Percentiles rank a stretch among this genome's conserved stretches.
Conservation (phyloP, 2,329 filamentous ascomycete genomes). For the Escovopsis weberi region DNA sequence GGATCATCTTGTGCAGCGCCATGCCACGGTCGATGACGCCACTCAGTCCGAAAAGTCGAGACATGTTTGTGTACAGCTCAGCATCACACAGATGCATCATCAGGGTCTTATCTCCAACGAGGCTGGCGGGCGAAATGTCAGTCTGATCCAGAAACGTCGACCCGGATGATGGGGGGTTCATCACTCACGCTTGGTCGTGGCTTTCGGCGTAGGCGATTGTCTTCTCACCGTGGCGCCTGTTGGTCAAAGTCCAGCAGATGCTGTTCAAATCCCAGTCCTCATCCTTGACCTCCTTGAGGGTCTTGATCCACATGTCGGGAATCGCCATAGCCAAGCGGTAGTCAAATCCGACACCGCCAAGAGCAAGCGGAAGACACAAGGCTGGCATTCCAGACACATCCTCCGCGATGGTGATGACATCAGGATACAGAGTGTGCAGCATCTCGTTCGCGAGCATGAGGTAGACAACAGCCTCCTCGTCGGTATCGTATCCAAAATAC, state of each 20-base stretch:
- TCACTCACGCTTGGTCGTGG: conserved; percentile 85
- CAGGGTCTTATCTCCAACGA: conserved; percentile 91
- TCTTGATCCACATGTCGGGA: conserved; percentile 98
- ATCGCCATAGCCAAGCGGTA: conserved; percentile 96
- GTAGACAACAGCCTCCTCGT: conserved; percentile 89
- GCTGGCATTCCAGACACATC: conserved; percentile 98
- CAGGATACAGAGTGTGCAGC: conserved; percentile 79
- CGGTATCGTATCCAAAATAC: conserved; percentile 80
- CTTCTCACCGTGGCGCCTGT: conserved; percentile 90
- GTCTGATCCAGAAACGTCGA: conserved; percentile 4
- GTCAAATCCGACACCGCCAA: conserved; percentile 92
- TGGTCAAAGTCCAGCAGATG: conserved; percentile 78
- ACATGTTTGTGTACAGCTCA: conserved; percentile 98
- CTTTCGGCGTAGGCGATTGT: conserved; percentile 96
- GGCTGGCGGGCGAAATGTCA: conserved; percentile 37
- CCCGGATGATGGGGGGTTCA: neutral
- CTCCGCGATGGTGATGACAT: conserved; percentile 83
- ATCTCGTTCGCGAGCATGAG: conserved; percentile 95
- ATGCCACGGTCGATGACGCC: conserved; percentile 82
- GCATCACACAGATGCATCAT: conserved; percentile 98
- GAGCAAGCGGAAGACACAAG: conserved; percentile 69
- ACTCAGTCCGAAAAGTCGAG: conserved; percentile 66
- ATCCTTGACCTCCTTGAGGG: conserved; percentile 84
- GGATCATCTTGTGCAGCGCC: conserved; percentile 93
- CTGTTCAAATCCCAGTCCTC: conserved; percentile 81